Base-by-base conservation (phyloP, 257 asterid genomes). In the Ocimum tenuiflorum region DNA sequence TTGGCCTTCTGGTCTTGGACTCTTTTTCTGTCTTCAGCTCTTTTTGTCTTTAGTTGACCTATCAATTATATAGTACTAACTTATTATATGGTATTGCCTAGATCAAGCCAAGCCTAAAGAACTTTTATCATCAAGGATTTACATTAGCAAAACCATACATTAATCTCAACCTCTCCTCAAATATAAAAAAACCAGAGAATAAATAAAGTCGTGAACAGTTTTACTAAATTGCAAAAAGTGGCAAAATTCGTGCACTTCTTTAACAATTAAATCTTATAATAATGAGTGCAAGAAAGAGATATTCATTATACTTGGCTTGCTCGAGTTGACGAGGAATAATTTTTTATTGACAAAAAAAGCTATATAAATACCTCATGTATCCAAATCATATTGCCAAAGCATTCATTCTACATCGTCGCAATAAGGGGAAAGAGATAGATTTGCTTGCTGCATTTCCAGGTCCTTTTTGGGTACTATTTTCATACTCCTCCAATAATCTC, bases 271-370 rank as follows among this genome's bases (percentile, higher is more conserved):
- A 38, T 20, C 12, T 20, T 36, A 51, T 52, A 24, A 8, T 57
- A 14, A 51, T 60, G 42, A 50, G 27, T 47, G 27, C 69, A 73
- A 60, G 73, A 27, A 73, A 73, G 69, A 58, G 33, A 65, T 49
- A 65, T 57, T 6, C 19, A 13, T 9, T 62, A 74, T 75, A 63
- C 75, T 75, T 75, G 71, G 20, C 79, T 69, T 75, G 72, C 27
- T 63, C 39, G 65, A 42, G 45, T 19, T 52, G 63, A 4, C 0
- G 8, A 75, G 46, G 72, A 47, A 72, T 57, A 45, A 15, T 20
- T n/a, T 60, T 68, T 46, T 19, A 54, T 10, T 63, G 17, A 53
- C 6, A 6, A n/a, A 11, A 2, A 49, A 20, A n/a, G 23, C 53
- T 50, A 67, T 66, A 66, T 23, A 49, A n/a, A 60, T 18, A 50